phyloP scores from a whole-genome alignment of 2,329 filamentous ascomycete genomes.

The Exutisphaerella laricina region DNA sequence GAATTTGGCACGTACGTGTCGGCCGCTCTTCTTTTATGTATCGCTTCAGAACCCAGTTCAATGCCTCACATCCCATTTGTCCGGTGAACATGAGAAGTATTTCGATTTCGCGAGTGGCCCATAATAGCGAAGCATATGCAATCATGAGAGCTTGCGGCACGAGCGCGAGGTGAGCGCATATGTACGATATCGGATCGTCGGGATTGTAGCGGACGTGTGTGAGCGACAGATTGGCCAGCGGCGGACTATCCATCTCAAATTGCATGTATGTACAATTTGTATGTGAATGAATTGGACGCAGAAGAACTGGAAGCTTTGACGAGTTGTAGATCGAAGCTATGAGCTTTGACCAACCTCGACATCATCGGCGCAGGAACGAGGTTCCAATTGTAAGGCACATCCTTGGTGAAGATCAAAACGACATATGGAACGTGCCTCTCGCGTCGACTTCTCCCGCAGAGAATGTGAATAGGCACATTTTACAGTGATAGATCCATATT shows the following conservation, averaged over 20 bases:
- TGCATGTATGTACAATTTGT: too few relatives aligned
- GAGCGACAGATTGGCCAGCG: constrained; percentile 82
- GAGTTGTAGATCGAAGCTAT: neutral
- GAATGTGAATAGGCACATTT: too few relatives aligned
- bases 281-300: too few relatives aligned
- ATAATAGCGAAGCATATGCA: constrained; percentile 82
- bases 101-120: constrained; percentile 86
- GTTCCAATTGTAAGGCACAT: neutral
- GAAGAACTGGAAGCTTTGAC: constrained; percentile 1
- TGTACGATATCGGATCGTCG: constrained; percentile 72
- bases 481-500: too few relatives aligned
- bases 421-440: neutral
- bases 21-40: constrained; percentile 90
- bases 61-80: constrained; percentile 82
- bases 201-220: constrained; percentile 99
- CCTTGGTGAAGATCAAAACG: neutral
- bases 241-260: constrained; percentile 44
- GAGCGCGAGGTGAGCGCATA: constrained; percentile 90
- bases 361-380: constrained; percentile 3
- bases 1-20: constrained; percentile 51
- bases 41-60: constrained; percentile 87
- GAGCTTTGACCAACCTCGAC: neutral
- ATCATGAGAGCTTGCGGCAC: constrained; percentile 87
- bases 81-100: constrained; percentile 85
- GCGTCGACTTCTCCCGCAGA: neutral